These are phyloP conservation scores for Auricularia sp. DNA, from an alignment of 768 basidiomycete genomes.

Conservation along the genomic window DNA sequence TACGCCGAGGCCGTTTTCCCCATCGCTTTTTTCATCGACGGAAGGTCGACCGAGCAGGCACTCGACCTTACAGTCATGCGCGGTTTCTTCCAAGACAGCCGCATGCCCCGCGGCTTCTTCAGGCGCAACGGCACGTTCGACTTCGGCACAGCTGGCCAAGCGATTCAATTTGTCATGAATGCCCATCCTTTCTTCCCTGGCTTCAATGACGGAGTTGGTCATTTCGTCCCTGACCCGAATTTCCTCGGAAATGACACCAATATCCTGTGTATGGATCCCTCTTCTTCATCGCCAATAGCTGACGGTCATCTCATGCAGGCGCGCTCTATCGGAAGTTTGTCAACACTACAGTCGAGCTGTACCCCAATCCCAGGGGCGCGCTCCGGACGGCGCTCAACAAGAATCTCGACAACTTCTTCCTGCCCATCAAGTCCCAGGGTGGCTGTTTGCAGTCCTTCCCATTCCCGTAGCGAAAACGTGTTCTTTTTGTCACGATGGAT, in stretches of 20 bases:
- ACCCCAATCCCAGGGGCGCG: conserved; percentile 6
- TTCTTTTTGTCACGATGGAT: too few relatives aligned
- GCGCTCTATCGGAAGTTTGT: conserved; percentile 4
- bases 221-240: neutral
- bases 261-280: neutral
- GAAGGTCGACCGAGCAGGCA: neutral
- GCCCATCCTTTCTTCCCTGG: conserved; percentile 1
- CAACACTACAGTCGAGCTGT: neutral
- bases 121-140: neutral
- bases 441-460: too few relatives aligned
- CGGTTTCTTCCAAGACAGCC: conserved; percentile 2
- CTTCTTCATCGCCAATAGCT: neutral
- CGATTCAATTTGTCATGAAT: neutral
- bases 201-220: neutral
- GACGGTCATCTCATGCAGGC: neutral
- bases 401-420: conserved; percentile 5
- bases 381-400: conserved; percentile 4
- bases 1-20: conserved; percentile 9
- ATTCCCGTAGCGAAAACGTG: too few relatives aligned
- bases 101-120: conserved; percentile 2
- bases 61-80: conserved; percentile 5
- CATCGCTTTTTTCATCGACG: conserved; percentile 5
- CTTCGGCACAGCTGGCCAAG: neutral
- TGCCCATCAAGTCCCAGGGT: too few relatives aligned
- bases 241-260: neutral